phyloP scores from a whole-genome alignment of 371 early-diverging fungal species.

The Dinochytrium kinnereticum region DNA sequence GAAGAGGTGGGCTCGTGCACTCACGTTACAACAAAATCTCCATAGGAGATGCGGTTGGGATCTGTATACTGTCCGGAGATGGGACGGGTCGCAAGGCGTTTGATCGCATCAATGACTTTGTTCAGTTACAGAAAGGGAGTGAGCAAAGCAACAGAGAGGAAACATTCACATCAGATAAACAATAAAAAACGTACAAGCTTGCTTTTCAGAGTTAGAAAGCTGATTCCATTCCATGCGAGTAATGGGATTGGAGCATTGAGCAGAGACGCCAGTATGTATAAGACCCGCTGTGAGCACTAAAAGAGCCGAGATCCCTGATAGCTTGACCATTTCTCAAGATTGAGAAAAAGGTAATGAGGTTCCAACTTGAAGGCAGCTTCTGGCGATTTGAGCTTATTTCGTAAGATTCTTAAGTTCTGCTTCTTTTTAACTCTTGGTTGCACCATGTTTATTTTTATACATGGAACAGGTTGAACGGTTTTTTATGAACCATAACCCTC shows the following conservation, averaged over 20 bases:
- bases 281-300: too few relatives aligned
- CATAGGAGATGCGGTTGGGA: not conserved
- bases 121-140: not conserved
- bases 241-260: conserved; percentile 23
- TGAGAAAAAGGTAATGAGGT: too few relatives aligned
- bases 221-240: conserved; percentile 18
- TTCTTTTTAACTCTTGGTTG: too few relatives aligned
- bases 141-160: not conserved
- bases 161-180: not conserved
- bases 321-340: too few relatives aligned
- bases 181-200: conserved; percentile 19
- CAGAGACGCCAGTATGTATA: not conserved
- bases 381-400: too few relatives aligned
- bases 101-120: conserved; percentile 17
- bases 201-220: conserved; percentile 6
- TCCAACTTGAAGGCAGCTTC: too few relatives aligned
- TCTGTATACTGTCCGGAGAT: conserved; percentile 12
- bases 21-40: conserved; percentile 10
- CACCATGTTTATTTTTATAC: too few relatives aligned
- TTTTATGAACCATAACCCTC: too few relatives aligned
- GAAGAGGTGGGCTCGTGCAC: too few relatives aligned
- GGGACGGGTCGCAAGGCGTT: conserved; percentile 15
- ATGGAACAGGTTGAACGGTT: too few relatives aligned
- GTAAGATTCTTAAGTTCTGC: too few relatives aligned
- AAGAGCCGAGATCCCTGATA: too few relatives aligned